These are phyloP conservation scores for Raffaelea arxii DNA, from an alignment of 2,329 filamentous ascomycete genomes.

Conservation along the genomic window DNA sequence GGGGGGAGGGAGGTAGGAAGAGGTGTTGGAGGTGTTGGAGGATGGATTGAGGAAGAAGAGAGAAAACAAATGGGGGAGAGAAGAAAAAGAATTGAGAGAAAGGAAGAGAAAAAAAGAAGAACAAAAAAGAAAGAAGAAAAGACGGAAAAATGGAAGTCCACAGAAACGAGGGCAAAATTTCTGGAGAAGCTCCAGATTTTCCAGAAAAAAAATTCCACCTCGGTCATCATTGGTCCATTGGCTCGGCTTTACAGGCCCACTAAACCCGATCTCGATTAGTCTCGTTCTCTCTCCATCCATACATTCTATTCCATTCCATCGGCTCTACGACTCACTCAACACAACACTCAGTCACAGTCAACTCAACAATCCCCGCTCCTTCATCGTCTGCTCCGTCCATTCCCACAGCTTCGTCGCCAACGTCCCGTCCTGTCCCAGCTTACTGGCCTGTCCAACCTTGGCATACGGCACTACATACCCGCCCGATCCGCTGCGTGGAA, in stretches of 20 bases:
- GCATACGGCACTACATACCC: slow-evolving; percentile 15
- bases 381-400: slow-evolving; percentile 8
- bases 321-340: not conserved
- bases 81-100: not conserved
- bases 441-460: slow-evolving; percentile 12
- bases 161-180: not conserved
- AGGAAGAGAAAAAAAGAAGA: not conserved
- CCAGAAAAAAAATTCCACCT: slow-evolving; percentile 10
- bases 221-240: slow-evolving; percentile 6
- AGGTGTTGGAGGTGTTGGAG: slow-evolving; percentile 25
- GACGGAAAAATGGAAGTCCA: slow-evolving; percentile 1
- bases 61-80: not conserved
- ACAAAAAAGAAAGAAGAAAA: slow-evolving; percentile 3
- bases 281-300: not conserved
- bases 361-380: slow-evolving; percentile 1
- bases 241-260: too few species aligned
- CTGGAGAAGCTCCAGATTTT: slow-evolving; percentile 9
- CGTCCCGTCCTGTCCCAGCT: not conserved
- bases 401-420: slow-evolving; percentile 7
- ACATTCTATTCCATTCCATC: slow-evolving; percentile 15
- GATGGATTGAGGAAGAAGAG: not conserved
- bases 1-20: not conserved
- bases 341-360: too few species aligned
- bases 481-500: slow-evolving; percentile 11
- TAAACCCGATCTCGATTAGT: slow-evolving; percentile 4